Conservation (phyloP, 345 rosid species). For the Raphanus raphanistrum region DNA sequence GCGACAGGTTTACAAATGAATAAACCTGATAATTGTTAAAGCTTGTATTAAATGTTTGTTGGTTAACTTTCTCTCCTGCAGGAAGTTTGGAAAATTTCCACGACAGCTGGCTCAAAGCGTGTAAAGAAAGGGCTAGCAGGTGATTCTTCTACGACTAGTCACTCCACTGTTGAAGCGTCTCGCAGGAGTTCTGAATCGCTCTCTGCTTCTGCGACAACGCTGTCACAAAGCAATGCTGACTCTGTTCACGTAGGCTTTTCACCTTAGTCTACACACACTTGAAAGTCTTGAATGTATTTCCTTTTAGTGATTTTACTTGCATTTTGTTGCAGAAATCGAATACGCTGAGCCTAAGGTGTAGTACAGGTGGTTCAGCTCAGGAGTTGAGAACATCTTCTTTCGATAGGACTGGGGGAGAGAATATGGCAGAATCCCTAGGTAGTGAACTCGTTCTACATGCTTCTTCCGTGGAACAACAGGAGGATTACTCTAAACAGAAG, state of each 20-base stretch:
- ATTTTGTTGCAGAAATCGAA: slow-evolving; percentile 51
- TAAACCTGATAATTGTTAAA: background rate
- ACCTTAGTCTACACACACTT: background rate
- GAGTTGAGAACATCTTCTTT: slow-evolving; percentile 88
- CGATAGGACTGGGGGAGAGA: slow-evolving; percentile 87
- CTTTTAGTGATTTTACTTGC: slow-evolving; percentile 8
- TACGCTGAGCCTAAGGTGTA: slow-evolving; percentile 43
- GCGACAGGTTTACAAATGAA: slow-evolving; percentile 66
- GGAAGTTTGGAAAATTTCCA: slow-evolving; percentile 97
- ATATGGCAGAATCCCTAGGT: slow-evolving; percentile 85
- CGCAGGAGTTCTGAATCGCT: slow-evolving; percentile 46
- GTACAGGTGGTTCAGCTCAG: slow-evolving; percentile 46
- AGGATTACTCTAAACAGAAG: slow-evolving; percentile 65
- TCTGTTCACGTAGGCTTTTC: slow-evolving; percentile 46
- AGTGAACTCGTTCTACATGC: slow-evolving; percentile 78
- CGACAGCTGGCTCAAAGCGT: slow-evolving; percentile 79
- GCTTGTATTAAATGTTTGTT: slow-evolving; percentile 1
- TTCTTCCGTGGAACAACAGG: slow-evolving; percentile 68
- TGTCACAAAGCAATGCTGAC: slow-evolving; percentile 43
- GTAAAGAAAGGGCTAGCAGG: slow-evolving; percentile 67
- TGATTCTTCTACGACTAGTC: slow-evolving; percentile 61
- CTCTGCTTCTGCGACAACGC: slow-evolving; percentile 35
- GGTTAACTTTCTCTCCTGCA: slow-evolving; percentile 38
- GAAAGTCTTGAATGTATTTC: background rate
- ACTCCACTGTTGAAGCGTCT: slow-evolving; percentile 53